Percentiles rank a stretch among this genome's conserved stretches.
phyloP scores from a whole-genome alignment of 768 basidiomycete genomes.

The Tricholoma sp. region DNA sequence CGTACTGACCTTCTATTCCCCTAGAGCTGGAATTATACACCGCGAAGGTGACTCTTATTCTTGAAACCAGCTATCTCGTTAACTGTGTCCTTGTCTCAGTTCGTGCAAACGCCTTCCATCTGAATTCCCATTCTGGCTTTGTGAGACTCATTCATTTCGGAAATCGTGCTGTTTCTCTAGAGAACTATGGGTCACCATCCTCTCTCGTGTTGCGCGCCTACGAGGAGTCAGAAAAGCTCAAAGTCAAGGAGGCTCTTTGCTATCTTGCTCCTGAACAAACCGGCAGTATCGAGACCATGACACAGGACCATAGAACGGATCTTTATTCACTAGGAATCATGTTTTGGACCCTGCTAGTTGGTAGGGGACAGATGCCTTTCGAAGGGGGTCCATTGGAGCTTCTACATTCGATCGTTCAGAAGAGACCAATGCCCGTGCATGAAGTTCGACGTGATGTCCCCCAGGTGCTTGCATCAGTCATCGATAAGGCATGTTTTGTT shows the following conservation, averaged over 20 bases:
- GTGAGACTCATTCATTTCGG: conserved; percentile 73
- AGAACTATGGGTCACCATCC: conserved; percentile 67
- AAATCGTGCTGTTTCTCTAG: conserved; percentile 66
- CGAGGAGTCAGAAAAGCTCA: conserved; percentile 59
- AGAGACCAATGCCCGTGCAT: conserved; percentile 69
- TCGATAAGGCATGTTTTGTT: conserved; percentile 49
- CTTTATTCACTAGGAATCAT: conserved; percentile 68
- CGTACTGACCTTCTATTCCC: conserved; percentile 6
- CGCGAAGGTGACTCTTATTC: conserved; percentile 47
- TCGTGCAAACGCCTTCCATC: conserved; percentile 71
- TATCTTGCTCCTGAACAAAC: conserved; percentile 77
- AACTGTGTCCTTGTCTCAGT: conserved; percentile 31
- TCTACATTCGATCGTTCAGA: conserved; percentile 66
- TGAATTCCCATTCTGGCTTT: conserved; percentile 62
- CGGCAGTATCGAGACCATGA: conserved; percentile 64
- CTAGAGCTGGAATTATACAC: conserved; percentile 55
- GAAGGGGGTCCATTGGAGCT: conserved; percentile 60
- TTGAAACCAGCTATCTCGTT: neutral
- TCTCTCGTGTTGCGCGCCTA: conserved; percentile 57
- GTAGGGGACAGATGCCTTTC: conserved; percentile 58
- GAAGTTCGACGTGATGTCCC: conserved; percentile 71
- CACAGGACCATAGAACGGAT: conserved; percentile 71
- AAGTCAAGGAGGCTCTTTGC: conserved; percentile 70
- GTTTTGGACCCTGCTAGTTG: conserved; percentile 73
- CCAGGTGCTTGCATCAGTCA: conserved; percentile 62